phyloP scores from a whole-genome alignment of 1,139 yeast species.

The Lodderomyces pseudojiufengensis region DNA sequence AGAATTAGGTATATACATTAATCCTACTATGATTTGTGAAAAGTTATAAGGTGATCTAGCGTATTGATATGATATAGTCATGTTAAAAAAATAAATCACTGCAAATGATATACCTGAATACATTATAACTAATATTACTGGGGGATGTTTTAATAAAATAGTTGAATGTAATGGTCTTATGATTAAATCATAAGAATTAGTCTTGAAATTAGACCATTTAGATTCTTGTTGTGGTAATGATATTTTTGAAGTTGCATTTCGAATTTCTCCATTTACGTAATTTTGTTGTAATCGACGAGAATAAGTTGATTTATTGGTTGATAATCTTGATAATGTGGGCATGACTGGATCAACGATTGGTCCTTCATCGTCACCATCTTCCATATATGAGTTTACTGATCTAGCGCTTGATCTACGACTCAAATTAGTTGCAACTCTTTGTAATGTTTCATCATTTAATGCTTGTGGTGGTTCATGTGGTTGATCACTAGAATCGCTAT shows the following conservation, averaged over 20 bases:
- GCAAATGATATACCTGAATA: constrained; percentile 70
- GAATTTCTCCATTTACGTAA: constrained; percentile 21
- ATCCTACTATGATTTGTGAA: constrained; percentile 61
- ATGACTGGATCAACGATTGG: constrained; percentile 35
- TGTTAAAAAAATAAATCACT: constrained; percentile 66
- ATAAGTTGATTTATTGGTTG: constrained; percentile 34
- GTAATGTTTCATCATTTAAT: constrained; percentile 5
- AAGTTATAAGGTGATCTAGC: constrained; percentile 67
- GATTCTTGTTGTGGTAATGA: background rate
- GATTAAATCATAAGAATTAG: constrained; percentile 37
- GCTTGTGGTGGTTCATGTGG: background rate
- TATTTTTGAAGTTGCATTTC: constrained; percentile 15
- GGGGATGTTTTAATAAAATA: constrained; percentile 61
- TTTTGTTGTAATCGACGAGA: constrained; percentile 29
- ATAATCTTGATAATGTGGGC: constrained; percentile 36
- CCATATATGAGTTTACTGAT: constrained; percentile 5
- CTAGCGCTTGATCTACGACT: constrained; percentile 8
- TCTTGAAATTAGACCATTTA: constrained; percentile 17
- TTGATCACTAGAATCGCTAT: constrained; percentile 11
- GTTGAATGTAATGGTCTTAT: constrained; percentile 50
- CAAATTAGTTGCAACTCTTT: constrained; percentile 17
- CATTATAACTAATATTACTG: constrained; percentile 60
- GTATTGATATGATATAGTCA: constrained; percentile 66
- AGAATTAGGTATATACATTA: constrained; percentile 80
- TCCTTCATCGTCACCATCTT: constrained; percentile 21